Base-by-base conservation (phyloP, 768 basidiomycete species). In the Dioszegia crocea region DNA sequence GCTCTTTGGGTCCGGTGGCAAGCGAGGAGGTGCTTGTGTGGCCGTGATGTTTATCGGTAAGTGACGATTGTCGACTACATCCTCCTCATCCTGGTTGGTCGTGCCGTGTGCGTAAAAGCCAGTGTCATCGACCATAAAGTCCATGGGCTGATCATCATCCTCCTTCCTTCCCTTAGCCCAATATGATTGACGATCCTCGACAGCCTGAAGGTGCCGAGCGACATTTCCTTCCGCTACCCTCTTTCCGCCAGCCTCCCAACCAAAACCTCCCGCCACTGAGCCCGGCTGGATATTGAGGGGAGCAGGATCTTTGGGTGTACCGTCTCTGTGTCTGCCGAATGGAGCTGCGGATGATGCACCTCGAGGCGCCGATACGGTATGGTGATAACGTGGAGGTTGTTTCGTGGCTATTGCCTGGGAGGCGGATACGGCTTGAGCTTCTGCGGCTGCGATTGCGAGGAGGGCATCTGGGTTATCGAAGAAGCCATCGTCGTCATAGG, bases 231-330 rank as follows among this genome's bases (percentile, higher is more conserved):
- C 61, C 2, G 65, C 57, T 2, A 58, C 59, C 29, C 65, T 44
- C 46, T 72, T 72, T 2, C 70, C 70, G 11, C 65, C 65, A 52
- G 62, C 29, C 48, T 67, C 67, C 67, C 67, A 72, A 19, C 70
- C 70, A 31, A 72, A 72, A 24, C 65, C 71, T 16, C 57, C 47
- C 11, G 44, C 52, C 4, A 39, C 47, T 4, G 54, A 52, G 14
- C 68, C 39, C 11, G 71, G 71, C 48, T 65, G 61, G 12, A 66
- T 65, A 38, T 73, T 73, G 24, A 73, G 30, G 4, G 71, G 68
- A 39, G 56, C 31, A 30, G 71, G 71, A 29, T 59, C 65, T 12
- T 27, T 27, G 10, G 57, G 24, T 29, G 46, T 51, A 11, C 57
- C 57, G 16, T 59, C 36, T 23, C 53, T 63, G 16, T 31, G 39